A percentile compares a stretch with the other conserved stretches of the same genome.
Evolutionary conservation across 306 rosid species (phyloP).

Genomic region (cucumber (Cucumis sativus)): Cucumber_9930_V3 NC_026659.2:212501-213000

Average conservation of each 20-base stretch:
- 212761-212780: not conserved
- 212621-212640: not conserved
- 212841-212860: too few species aligned
- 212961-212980: not conserved
- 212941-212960: too few species aligned
- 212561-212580: not conserved
- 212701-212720: not conserved
- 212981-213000: not conserved
- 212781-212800: too few species aligned
- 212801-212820: too few species aligned
- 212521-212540: not conserved
- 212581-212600: not conserved
- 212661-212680: not conserved
- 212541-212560: not conserved
- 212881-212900: too few species aligned
- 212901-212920: too few species aligned
- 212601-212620: not conserved
- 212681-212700: not conserved
- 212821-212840: too few species aligned
- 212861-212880: too few species aligned
- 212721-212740: not conserved
- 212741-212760: not conserved
- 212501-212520: not conserved
- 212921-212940: too few species aligned
- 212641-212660: not conserved